These are phyloP conservation scores for Entonaema liquescens DNA, from an alignment of 495 filamentous ascomycete species.

Conservation along the genomic window DNA sequence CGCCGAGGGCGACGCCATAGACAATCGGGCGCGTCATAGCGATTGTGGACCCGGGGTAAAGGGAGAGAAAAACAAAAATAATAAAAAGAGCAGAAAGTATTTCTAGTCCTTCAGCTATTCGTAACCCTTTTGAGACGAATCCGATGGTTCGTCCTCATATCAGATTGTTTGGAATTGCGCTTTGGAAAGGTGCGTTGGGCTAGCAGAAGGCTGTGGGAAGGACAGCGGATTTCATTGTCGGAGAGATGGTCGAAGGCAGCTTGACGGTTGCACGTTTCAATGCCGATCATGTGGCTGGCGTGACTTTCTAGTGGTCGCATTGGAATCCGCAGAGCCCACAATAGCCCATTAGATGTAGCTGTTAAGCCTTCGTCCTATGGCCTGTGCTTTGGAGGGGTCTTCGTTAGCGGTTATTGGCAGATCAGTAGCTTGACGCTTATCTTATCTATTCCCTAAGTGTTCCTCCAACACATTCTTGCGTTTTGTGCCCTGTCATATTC, in stretches of 20 bases:
- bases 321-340: background rate
- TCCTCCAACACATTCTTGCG: background rate
- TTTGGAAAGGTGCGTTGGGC: conserved; percentile 31
- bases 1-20: conserved; percentile 64
- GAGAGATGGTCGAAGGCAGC: background rate
- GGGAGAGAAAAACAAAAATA: background rate
- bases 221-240: conserved; percentile 28
- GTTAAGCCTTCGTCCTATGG: background rate
- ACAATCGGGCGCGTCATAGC: conserved; percentile 62
- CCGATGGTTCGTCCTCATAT: conserved; percentile 14
- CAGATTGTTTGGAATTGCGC: conserved; percentile 12
- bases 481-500: no score
- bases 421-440: background rate
- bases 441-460: conserved; percentile 13
- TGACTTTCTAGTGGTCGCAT: conserved; percentile 8
- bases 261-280: background rate
- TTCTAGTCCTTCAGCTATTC: conserved; percentile 23
- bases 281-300: conserved; percentile 38
- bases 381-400: background rate
- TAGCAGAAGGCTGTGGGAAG: conserved; percentile 9
- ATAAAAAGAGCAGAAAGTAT: background rate
- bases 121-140: conserved; percentile 12
- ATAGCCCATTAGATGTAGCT: background rate
- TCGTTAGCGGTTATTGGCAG: background rate
- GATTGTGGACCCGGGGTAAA: conserved; percentile 9